Percentiles rank a stretch among this genome's conserved stretches.
These are phyloP conservation scores for Aspergillus heteromorphus DNA, from an alignment of 495 filamentous ascomycete species.

Conservation along the genomic window DNA sequence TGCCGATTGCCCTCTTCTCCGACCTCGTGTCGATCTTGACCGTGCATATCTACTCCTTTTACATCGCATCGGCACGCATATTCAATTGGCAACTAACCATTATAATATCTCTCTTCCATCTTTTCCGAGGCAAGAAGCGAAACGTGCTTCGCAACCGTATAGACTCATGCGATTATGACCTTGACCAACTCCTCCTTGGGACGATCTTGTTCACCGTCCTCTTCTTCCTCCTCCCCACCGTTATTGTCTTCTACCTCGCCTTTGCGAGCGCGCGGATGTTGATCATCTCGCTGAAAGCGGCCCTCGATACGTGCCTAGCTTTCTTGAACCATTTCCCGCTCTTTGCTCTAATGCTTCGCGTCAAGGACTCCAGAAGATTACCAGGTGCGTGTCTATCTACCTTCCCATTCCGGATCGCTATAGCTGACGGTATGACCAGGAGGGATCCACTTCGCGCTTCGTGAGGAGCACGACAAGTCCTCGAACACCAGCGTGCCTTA, in stretches of 20 bases:
- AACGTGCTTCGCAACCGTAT: constrained; percentile 97
- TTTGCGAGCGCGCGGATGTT: constrained; percentile 92
- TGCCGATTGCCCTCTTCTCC: constrained; percentile 95
- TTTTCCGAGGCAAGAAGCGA: constrained; percentile 96
- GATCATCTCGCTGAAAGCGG: constrained; percentile 87
- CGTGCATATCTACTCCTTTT: constrained; percentile 95
- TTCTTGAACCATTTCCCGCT: constrained; percentile 97
- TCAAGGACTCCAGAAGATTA: constrained; percentile 87
- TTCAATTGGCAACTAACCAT: constrained; percentile 98
- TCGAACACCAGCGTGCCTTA: constrained; percentile 56
- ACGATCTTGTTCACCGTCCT: constrained; percentile 95
- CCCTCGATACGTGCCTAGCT: constrained; percentile 83
- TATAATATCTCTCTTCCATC: constrained; percentile 91
- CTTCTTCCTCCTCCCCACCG: constrained; percentile 91
- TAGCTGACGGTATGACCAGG: constrained; percentile 39
- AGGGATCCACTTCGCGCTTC: constrained; percentile 86
- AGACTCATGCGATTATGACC: constrained; percentile 97
- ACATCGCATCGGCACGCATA: constrained; percentile 91
- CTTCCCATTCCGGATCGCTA: neutral
- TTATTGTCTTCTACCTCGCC: constrained; percentile 93
- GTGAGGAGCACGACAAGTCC: constrained; percentile 43
- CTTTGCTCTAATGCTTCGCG: constrained; percentile 92
- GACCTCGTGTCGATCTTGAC: constrained; percentile 90
- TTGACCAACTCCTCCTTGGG: constrained; percentile 93
- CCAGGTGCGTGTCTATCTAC: constrained; percentile 58